A percentile compares a stretch with the other conserved stretches of the same genome.
Evolutionary conservation across 352 stramenopile genomes (phyloP).

Genomic region (Phytophthora kernoviae): DNA sequence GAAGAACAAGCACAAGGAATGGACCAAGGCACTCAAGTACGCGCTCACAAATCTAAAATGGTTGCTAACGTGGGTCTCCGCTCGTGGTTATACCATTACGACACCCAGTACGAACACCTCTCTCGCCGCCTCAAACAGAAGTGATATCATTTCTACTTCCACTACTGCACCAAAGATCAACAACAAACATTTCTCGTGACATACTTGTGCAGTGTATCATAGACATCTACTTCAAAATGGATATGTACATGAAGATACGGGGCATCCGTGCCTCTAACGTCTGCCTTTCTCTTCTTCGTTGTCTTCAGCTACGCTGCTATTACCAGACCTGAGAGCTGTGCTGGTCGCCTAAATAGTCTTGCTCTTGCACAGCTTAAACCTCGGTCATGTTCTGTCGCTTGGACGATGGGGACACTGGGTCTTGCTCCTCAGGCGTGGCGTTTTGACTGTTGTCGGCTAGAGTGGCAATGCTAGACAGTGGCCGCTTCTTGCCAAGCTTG

Average conservation of each 20-base stretch:
- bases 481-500: slow-evolving; percentile 69
- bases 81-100: slow-evolving; percentile 35
- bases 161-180: slow-evolving; percentile 16
- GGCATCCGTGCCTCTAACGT: slow-evolving; percentile 30
- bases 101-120: slow-evolving; percentile 6
- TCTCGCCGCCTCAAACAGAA: slow-evolving; percentile 15
- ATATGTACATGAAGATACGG: slow-evolving; percentile 39
- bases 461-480: slow-evolving; percentile 33
- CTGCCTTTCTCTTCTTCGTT: slow-evolving; percentile 24
- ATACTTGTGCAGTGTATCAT: slow-evolving; percentile 25
- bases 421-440: slow-evolving; percentile 12
- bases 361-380: slow-evolving; percentile 31
- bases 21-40: slow-evolving; percentile 88
- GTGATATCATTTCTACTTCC: slow-evolving; percentile 19
- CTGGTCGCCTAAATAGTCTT: slow-evolving; percentile 49
- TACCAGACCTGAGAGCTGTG: slow-evolving; percentile 32
- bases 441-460: slow-evolving; percentile 6
- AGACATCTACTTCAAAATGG: slow-evolving; percentile 28
- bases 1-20: slow-evolving; percentile 84
- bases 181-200: slow-evolving; percentile 39
- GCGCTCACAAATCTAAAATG: slow-evolving; percentile 87
- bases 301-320: slow-evolving; percentile 38
- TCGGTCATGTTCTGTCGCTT: slow-evolving; percentile 57
- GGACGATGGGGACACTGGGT: slow-evolving; percentile 20
- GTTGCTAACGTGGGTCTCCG: slow-evolving; percentile 72